Percentiles rank a stretch among this genome's conserved stretches.
Conservation (phyloP, 1,284 basidiomycete genomes). For the Anthracocystis panici-leucophaei region DNA sequence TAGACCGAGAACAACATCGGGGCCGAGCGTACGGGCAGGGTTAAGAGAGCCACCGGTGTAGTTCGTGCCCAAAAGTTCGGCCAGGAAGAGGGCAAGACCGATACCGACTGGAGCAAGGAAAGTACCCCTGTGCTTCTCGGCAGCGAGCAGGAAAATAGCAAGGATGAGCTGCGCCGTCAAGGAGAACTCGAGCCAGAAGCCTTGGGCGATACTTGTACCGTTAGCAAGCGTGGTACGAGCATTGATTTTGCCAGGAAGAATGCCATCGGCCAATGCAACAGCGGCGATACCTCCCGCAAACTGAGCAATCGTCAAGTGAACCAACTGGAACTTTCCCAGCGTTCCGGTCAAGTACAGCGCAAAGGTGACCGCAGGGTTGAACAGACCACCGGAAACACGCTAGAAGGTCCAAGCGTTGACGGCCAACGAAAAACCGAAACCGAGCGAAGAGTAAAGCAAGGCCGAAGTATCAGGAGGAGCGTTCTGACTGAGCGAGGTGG, state of each 20-base stretch:
- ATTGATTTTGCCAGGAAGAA: slow-evolving; percentile 70
- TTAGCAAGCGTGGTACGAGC: slow-evolving; percentile 70
- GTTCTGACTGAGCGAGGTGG: slow-evolving; percentile 36
- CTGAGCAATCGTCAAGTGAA: slow-evolving; percentile 70
- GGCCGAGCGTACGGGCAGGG: slow-evolving; percentile 59
- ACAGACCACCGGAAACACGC: slow-evolving; percentile 54
- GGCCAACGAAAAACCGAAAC: slow-evolving; percentile 71
- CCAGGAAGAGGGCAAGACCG: slow-evolving; percentile 56
- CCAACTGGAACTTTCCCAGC: slow-evolving; percentile 70
- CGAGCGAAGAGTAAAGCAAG: slow-evolving; percentile 71
- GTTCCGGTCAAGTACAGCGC: slow-evolving; percentile 71
- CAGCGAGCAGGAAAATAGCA: slow-evolving; percentile 71
- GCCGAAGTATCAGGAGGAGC: slow-evolving; percentile 53
- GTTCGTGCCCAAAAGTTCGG: slow-evolving; percentile 55
- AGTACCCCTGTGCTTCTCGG: slow-evolving; percentile 71
- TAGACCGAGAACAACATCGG: slow-evolving; percentile 40
- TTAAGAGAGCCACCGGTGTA: slow-evolving; percentile 62
- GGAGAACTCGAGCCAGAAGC: slow-evolving; percentile 71
- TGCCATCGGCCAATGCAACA: slow-evolving; percentile 70
- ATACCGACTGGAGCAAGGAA: slow-evolving; percentile 61
- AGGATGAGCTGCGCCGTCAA: slow-evolving; percentile 71
- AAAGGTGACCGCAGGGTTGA: slow-evolving; percentile 72
- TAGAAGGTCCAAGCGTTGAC: slow-evolving; percentile 56
- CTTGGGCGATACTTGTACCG: slow-evolving; percentile 60
- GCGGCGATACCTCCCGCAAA: slow-evolving; percentile 72